Conservation (phyloP, 2,329 filamentous ascomycete species). For the Orbilia quercus region DNA sequence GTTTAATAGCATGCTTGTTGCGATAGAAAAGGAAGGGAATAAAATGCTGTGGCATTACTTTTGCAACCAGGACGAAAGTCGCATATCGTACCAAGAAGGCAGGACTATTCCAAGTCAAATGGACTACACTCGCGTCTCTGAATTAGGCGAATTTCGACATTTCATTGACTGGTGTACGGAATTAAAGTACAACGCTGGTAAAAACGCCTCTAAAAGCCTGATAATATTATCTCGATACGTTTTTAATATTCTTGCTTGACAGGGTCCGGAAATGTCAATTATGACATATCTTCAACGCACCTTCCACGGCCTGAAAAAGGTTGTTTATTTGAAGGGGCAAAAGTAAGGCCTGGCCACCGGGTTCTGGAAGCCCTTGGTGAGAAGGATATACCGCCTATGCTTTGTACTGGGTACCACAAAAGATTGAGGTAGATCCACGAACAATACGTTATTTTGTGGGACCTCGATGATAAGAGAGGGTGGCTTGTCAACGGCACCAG, state of each 20-base stretch:
- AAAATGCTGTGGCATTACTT: constrained; percentile 58
- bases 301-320: neutral
- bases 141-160: constrained; percentile 14
- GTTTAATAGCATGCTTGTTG: constrained; percentile 53
- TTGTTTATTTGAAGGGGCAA: constrained; percentile 22
- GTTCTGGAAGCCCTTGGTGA: neutral
- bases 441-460: constrained; percentile 59
- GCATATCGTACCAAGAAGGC: constrained; percentile 37
- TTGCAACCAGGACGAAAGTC: constrained; percentile 14
- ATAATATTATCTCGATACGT: too few relatives aligned
- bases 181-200: constrained; percentile 44
- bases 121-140: neutral
- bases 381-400: constrained; percentile 25
- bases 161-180: constrained; percentile 55
- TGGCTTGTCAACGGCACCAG: constrained; percentile 61
- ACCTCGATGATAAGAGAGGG: constrained; percentile 59
- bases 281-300: neutral
- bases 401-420: constrained; percentile 3
- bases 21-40: constrained; percentile 30
- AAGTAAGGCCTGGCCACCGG: too few relatives aligned
- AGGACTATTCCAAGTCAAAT: constrained; percentile 13
- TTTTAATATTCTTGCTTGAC: too few relatives aligned
- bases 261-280: constrained; percentile 19
- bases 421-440: constrained; percentile 54
- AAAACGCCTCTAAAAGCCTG: neutral